Evolutionary conservation across 345 rosid genomes (phyloP).

Genomic region (Odontarrhena argentea): DNA sequence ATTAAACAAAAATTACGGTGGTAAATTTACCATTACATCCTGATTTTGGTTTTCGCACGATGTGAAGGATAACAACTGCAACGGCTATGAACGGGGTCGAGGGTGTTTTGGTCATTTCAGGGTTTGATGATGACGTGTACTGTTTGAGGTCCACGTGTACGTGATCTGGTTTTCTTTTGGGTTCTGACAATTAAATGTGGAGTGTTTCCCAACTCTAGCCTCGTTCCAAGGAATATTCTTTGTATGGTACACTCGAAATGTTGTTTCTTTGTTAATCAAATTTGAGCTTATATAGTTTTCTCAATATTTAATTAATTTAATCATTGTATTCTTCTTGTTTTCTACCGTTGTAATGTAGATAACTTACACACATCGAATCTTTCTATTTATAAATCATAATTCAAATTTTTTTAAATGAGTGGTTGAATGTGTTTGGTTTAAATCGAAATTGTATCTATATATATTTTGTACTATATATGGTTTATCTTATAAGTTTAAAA

Average conservation of each 20-base stretch:
- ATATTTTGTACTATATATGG: background rate
- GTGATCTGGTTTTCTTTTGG: conserved; percentile 13
- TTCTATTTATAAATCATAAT: conserved; percentile 8
- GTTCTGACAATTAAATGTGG: conserved; percentile 35
- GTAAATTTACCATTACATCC: conserved; percentile 37
- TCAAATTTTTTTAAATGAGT: conserved; percentile 19
- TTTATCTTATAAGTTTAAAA: no score
- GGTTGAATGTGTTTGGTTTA: conserved; percentile 4
- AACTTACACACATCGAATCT: conserved; percentile 39
- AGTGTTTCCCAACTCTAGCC: conserved; percentile 38
- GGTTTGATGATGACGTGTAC: conserved; percentile 23
- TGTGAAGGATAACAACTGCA: conserved; percentile 24
- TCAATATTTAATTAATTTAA: conserved; percentile 1
- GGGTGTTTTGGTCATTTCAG: conserved; percentile 25
- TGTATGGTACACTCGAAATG: conserved; percentile 40
- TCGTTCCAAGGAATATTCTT: conserved; percentile 46
- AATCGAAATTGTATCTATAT: background rate
- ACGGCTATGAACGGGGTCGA: conserved; percentile 43
- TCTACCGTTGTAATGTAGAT: conserved; percentile 31
- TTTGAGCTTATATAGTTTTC: conserved; percentile 21
- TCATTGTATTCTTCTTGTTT: conserved; percentile 28
- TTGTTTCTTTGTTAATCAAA: conserved; percentile 14
- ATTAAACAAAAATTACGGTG: conserved; percentile 25
- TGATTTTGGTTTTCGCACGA: background rate
- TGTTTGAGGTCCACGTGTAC: conserved; percentile 35